These are phyloP conservation scores for Globisporangium solare DNA, from an alignment of 352 stramenopile genomes.

Conservation along the genomic window DNA sequence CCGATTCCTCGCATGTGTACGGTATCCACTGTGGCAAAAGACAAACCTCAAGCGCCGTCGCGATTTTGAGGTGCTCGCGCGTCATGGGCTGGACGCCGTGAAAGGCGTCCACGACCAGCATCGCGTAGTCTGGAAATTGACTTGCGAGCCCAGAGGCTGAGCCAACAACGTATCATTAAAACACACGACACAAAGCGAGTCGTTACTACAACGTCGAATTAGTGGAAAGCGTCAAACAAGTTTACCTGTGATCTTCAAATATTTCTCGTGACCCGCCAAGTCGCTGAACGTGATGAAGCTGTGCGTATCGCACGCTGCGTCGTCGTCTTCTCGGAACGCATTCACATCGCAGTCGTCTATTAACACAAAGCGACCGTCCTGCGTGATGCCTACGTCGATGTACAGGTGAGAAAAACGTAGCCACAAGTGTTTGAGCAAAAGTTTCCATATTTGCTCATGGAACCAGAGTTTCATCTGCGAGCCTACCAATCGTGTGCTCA, in stretches of 20 bases:
- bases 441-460: background rate
- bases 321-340: conserved; percentile 45
- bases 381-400: conserved; percentile 25
- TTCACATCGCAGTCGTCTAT: conserved; percentile 44
- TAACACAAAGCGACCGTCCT: conserved; percentile 51
- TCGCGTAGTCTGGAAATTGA: conserved; percentile 82
- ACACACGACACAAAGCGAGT: background rate
- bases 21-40: too few species aligned
- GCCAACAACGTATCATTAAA: background rate
- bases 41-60: conserved; percentile 50
- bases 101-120: conserved; percentile 75
- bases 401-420: too few species aligned
- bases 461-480: background rate
- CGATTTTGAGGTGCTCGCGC: conserved; percentile 76
- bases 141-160: conserved; percentile 69
- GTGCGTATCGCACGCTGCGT: conserved; percentile 20
- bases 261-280: conserved; percentile 81
- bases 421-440: background rate
- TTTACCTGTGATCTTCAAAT: conserved; percentile 79
- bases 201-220: too few species aligned
- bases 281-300: conserved; percentile 70
- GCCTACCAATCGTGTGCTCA: conserved; percentile 71
- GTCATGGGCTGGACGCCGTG: conserved; percentile 71
- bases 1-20: too few species aligned
- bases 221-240: background rate